These are phyloP conservation scores for Mycena sp. DNA, from an alignment of 1,284 basidiomycete genomes.

Conservation along the genomic window DNA sequence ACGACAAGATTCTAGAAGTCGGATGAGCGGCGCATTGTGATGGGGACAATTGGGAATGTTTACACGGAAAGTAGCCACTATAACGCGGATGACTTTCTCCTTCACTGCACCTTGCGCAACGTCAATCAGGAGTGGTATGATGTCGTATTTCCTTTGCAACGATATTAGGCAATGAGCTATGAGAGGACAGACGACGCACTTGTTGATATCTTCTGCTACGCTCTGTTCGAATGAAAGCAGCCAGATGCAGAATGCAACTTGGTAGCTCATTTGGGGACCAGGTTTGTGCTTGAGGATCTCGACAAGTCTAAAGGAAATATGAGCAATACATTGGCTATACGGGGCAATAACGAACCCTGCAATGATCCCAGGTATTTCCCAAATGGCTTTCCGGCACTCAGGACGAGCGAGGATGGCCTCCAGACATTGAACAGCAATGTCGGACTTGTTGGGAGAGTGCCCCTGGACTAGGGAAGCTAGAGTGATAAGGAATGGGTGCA, in stretches of 20 bases:
- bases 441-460: slow-evolving; percentile 75
- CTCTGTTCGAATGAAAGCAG: slow-evolving; percentile 90
- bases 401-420: slow-evolving; percentile 87
- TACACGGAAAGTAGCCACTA: slow-evolving; percentile 91
- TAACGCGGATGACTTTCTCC: slow-evolving; percentile 97
- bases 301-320: slow-evolving; percentile 65
- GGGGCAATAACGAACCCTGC: slow-evolving; percentile 55
- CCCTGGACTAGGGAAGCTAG: slow-evolving; percentile 74
- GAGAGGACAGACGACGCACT: slow-evolving; percentile 50
- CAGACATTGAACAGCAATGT: slow-evolving; percentile 91
- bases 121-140: slow-evolving; percentile 88
- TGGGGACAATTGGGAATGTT: slow-evolving; percentile 32
- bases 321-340: neutral
- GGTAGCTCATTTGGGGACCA: slow-evolving; percentile 95
- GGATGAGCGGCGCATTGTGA: slow-evolving; percentile 2
- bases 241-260: slow-evolving; percentile 94
- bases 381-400: slow-evolving; percentile 79
- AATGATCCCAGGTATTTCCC: slow-evolving; percentile 74
- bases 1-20: slow-evolving; percentile 81
- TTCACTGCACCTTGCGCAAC: slow-evolving; percentile 93
- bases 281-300: slow-evolving; percentile 82
- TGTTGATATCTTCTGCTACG: slow-evolving; percentile 88
- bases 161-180: neutral
- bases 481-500: slow-evolving; percentile 74
- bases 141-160: slow-evolving; percentile 79